Conservation (phyloP, 2,329 filamentous ascomycete species). For the Capronia americana region DNA sequence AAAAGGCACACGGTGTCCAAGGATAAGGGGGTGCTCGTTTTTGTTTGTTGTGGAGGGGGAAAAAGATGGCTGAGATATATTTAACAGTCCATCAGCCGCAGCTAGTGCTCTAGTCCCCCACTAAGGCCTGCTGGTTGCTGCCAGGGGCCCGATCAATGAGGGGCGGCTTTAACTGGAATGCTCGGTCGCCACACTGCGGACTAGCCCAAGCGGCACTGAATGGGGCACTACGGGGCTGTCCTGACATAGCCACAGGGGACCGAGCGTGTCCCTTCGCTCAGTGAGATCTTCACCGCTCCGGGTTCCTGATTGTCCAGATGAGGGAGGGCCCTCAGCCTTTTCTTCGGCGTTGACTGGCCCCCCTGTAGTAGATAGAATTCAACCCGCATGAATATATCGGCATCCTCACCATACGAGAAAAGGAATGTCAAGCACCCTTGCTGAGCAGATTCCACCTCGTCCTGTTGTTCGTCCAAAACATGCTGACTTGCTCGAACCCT, state of each 20-base stretch:
- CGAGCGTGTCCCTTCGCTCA: neutral
- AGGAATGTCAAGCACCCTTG: neutral
- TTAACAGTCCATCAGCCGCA: conserved; percentile 26
- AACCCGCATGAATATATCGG: neutral
- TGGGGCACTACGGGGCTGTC: conserved; percentile 7
- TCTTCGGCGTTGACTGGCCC: neutral
- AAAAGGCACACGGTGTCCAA: conserved; percentile 20
- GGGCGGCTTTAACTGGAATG: conserved; percentile 12
- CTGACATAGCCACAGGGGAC: conserved; percentile 18
- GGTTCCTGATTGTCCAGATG: conserved; percentile 5
- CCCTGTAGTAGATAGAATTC: neutral
- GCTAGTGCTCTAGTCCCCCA: conserved; percentile 16
- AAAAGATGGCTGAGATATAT: conserved; percentile 19
- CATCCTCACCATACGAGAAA: neutral
- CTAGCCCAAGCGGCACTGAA: neutral
- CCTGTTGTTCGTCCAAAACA: neutral
- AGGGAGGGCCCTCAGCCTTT: neutral
- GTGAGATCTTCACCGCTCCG: conserved; percentile 1
- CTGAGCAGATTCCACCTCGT: no score
- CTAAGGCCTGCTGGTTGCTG: conserved; percentile 7
- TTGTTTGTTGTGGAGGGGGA: conserved; percentile 15
- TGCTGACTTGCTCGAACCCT: neutral
- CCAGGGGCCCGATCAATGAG: conserved; percentile 15
- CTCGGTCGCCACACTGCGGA: conserved; percentile 1
- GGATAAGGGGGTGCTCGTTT: conserved; percentile 17